phyloP scores from a whole-genome alignment of 495 filamentous ascomycete genomes.

The Penicillium ochrochloron region DNA sequence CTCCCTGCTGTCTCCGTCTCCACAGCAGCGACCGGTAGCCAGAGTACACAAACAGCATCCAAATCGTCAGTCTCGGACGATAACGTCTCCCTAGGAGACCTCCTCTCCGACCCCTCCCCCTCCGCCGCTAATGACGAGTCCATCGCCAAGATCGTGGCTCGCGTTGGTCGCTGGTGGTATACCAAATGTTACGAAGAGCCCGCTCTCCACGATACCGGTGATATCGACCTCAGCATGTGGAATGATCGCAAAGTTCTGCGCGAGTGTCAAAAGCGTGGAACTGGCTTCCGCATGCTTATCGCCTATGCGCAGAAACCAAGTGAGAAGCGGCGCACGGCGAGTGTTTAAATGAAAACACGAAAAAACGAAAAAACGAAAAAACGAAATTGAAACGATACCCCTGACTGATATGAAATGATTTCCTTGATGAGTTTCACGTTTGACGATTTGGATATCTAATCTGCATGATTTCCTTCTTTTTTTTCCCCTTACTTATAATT shows the following conservation, averaged over 20 bases:
- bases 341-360: constrained; percentile 39
- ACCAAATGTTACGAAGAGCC: constrained; percentile 83
- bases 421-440: constrained; percentile 5
- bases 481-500: neutral
- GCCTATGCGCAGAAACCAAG: constrained; percentile 87
- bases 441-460: constrained; percentile 8
- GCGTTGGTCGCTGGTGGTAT: constrained; percentile 97
- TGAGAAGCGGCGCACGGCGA: constrained; percentile 62
- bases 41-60: constrained; percentile 25
- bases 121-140: constrained; percentile 69
- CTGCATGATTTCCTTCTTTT: neutral
- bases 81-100: constrained; percentile 67
- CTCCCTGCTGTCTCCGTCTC: constrained; percentile 34
- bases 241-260: constrained; percentile 71
- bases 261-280: constrained; percentile 85
- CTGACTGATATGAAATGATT: constrained; percentile 11
- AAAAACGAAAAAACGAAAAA: constrained; percentile 2
- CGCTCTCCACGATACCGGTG: constrained; percentile 54
- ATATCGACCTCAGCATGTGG: constrained; percentile 73
- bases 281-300: constrained; percentile 87
- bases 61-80: constrained; percentile 47
- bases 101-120: constrained; percentile 63
- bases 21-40: constrained; percentile 26
- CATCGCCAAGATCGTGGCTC: constrained; percentile 89
- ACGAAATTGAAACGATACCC: constrained; percentile 10